Evolutionary conservation across 257 asterid genomes (phyloP), one percentile per base, ranked within the genome.

Genomic region (Nicotiana benthamiana): DNA sequence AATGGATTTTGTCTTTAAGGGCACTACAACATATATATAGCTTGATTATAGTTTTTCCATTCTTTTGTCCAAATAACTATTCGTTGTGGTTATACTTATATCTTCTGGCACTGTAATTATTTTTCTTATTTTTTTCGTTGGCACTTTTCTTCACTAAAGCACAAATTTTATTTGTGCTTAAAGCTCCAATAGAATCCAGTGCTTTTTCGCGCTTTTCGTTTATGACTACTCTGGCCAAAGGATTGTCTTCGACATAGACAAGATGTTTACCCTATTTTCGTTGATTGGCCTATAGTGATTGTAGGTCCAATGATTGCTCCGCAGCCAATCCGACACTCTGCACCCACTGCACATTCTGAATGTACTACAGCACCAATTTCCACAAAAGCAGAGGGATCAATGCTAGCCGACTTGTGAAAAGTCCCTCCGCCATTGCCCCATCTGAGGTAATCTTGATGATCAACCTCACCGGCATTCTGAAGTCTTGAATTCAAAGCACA

Each of bases 371-470:
- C 98, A 16, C 97, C 95, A 13, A 83, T 68, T 82, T 92, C 96
- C 79, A 95, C 85, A 53, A 86, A 78, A 13, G 97, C 95, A 16
- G 93, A 90, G 62, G 93, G 97, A 85, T 95, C 95, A 88, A 95
- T 84, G 56, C 46, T 56, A 81, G 96, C 93, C 72, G 94, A 89
- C 82, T 83, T 86, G 85, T 93, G 97, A 86, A 89, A 87, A 83
- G 80, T 79, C 83, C 98, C 97, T 61, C 98, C 97, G 30, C 98
- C 98, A 75, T 90, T 90, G 67, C 83, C 70, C 98, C 99, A 95
- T 84, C 80, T 86, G 79, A 5, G 80, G 80, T 91, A 95, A 75
- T 89, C 95, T 80, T 70, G 82, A 67, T 83, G 82, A 61, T 52
- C 83, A 18, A n/a, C 51, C 67, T 82, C 67, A 80, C 54, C 83